Evolutionary conservation across 2,329 filamentous ascomycete genomes (phyloP).

Genomic region (Orbilia quercus): DNA sequence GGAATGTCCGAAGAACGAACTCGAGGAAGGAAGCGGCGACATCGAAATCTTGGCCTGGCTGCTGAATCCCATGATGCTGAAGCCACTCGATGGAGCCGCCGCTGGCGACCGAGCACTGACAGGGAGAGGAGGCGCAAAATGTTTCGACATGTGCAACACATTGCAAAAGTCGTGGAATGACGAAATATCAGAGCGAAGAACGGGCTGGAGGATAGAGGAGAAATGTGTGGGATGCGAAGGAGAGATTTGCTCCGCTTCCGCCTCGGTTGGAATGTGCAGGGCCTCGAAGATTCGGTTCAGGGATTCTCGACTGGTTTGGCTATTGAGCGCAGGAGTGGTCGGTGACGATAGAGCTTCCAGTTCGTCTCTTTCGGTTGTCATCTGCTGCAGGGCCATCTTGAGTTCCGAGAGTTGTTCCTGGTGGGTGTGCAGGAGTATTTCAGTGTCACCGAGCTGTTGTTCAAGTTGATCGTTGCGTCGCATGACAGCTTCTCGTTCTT

Average conservation of each 20-base stretch:
- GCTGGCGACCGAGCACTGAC: conserved; percentile 74
- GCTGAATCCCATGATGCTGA: conserved; percentile 69
- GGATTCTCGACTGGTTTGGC: conserved; percentile 67
- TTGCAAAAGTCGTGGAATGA: conserved; percentile 87
- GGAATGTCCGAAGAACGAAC: conserved; percentile 58
- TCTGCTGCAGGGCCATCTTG: conserved; percentile 90
- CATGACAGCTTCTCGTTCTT: conserved; percentile 81
- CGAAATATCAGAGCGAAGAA: conserved; percentile 82
- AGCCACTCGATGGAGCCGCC: conserved; percentile 75
- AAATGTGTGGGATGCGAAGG: conserved; percentile 78
- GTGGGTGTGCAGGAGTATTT: conserved; percentile 84
- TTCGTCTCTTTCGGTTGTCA: conserved; percentile 79
- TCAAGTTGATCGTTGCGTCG: conserved; percentile 89
- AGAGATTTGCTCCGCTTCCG: conserved; percentile 67
- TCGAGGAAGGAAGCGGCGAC: conserved; percentile 52
- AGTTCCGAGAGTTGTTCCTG: conserved; percentile 93
- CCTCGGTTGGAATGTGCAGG: conserved; percentile 67
- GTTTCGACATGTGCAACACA: conserved; percentile 76
- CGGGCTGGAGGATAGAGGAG: conserved; percentile 81
- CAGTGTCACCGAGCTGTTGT: conserved; percentile 85
- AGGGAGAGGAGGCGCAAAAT: conserved; percentile 67
- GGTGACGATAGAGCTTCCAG: conserved; percentile 75
- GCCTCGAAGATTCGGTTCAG: conserved; percentile 72
- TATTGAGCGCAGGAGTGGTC: conserved; percentile 77
- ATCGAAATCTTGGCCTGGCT: conserved; percentile 62